Conservation (phyloP, 306 rosid species). For the Datisca glomerata region DNA sequence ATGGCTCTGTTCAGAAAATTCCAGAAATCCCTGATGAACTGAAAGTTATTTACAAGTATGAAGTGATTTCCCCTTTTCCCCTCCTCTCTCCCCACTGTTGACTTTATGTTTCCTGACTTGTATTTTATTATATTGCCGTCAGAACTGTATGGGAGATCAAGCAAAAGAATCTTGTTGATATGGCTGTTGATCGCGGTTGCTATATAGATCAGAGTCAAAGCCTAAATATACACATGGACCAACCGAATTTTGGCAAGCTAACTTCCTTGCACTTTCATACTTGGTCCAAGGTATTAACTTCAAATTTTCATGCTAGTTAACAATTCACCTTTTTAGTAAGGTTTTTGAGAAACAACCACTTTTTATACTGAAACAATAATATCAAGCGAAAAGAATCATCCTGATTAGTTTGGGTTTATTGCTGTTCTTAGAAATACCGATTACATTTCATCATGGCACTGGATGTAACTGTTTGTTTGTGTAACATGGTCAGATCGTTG, state of each 20-base stretch:
- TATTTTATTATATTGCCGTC: conserved; percentile 20
- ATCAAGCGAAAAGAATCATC: too few relatives aligned
- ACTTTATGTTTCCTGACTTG: background rate
- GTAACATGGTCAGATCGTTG: too few relatives aligned
- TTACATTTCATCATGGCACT: too few relatives aligned
- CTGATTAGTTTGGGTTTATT: too few relatives aligned
- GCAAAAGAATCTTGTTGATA: conserved; percentile 81
- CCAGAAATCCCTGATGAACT: conserved; percentile 54
- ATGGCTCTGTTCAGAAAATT: conserved; percentile 65
- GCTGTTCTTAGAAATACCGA: too few relatives aligned
- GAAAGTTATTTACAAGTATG: conserved; percentile 70
- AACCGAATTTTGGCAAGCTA: conserved; percentile 78
- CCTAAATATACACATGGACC: conserved; percentile 85
- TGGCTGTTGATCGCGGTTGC: conserved; percentile 85
- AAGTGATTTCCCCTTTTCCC: background rate
- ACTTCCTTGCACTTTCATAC: conserved; percentile 90
- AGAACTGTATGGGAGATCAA: conserved; percentile 98
- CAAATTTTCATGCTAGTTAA: background rate
- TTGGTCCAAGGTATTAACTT: conserved; percentile 59
- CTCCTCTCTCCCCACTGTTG: background rate
- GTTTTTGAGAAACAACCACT: too few relatives aligned
- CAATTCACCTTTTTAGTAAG: too few relatives aligned
- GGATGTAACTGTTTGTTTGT: too few relatives aligned
- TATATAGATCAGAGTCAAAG: conserved; percentile 93
- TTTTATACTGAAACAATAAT: too few relatives aligned